Base-by-base conservation (phyloP, 768 basidiomycete species). In the Tylopilus felleus region DNA sequence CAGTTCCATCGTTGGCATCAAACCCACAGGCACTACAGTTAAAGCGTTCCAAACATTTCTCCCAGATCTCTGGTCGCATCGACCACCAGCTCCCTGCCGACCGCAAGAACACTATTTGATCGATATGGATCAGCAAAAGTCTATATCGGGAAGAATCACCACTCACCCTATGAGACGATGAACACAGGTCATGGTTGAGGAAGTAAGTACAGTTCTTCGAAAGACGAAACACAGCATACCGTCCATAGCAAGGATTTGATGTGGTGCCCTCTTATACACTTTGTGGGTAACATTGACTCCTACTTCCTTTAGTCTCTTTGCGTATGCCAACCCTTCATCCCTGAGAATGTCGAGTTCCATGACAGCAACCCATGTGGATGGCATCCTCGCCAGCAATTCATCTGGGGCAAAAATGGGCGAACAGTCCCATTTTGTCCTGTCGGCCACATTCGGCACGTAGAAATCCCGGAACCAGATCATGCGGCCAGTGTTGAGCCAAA, bases 211-310 rank as follows among this genome's bases (percentile, higher is more conserved):
- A 41, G 8, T 3, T 43, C 31, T n/a, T n/a, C 14, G 17, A 29
- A 41, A 38, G 31, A 27, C 14, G 13, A 38, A 35, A 28, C 36
- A 44, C 13, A 16, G 46, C 83, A 56, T 56, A 84, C 85, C 84
- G 56, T 88, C 86, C 85, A 88, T 86, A 7, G 81, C 83, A 79
- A 89, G 81, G 40, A 86, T 80, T 1, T 80, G 85, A 72, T 89
- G 86, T 27, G 87, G 88, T 5, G 81, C 84, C 14, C 77, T 78
- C 60, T 79, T 74, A 66, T 89, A 90, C 21, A 82, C 65, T 61
- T 77, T 78, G 4, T 79, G 69, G 52, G 84, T 77, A 13, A 80
- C 80, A 21, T 75, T 65, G 16, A 85, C 80, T 1, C 85, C 86
- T 1, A 72, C 75, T 31, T 72, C 67, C 58, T 62, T 74, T 63